Evolutionary conservation across 768 basidiomycete genomes (phyloP).

Genomic region (Melanogaster broomeanus): DNA sequence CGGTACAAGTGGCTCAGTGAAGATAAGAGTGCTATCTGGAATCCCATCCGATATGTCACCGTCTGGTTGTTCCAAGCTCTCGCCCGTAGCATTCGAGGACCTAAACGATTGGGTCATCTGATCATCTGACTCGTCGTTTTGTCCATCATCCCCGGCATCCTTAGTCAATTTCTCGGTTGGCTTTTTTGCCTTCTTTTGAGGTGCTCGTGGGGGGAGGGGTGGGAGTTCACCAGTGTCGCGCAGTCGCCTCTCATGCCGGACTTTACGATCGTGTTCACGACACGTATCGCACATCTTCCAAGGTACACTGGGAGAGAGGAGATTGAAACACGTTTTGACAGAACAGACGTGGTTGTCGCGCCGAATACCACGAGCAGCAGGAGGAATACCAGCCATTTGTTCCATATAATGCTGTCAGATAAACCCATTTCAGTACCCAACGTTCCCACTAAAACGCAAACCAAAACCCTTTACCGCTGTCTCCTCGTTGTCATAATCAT

Average conservation of each 20-base stretch:
- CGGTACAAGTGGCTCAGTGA: background rate
- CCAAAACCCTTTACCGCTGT: background rate
- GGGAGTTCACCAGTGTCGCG: constrained; percentile 19
- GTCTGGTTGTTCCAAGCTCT: background rate
- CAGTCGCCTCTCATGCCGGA: constrained; percentile 30
- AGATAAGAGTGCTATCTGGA: background rate
- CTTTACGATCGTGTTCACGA: constrained; percentile 36
- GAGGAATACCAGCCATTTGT: constrained; percentile 18
- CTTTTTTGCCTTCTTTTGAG: background rate
- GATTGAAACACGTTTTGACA: constrained; percentile 43
- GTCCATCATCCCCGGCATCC: background rate
- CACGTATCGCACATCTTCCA: constrained; percentile 54
- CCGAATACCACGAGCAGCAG: constrained; percentile 31
- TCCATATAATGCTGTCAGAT: background rate
- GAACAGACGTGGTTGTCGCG: constrained; percentile 41
- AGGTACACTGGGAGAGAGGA: constrained; percentile 41
- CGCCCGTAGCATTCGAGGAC: background rate
- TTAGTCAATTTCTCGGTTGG: background rate
- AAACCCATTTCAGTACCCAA: background rate
- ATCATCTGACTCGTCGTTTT: background rate
- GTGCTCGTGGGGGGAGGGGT: background rate
- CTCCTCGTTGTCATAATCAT: constrained; percentile 2
- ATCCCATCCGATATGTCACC: background rate
- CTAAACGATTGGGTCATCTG: background rate
- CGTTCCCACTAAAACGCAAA: background rate